Conservation (phyloP, 805 yeast species). For the Kodamaea sagamina region DNA sequence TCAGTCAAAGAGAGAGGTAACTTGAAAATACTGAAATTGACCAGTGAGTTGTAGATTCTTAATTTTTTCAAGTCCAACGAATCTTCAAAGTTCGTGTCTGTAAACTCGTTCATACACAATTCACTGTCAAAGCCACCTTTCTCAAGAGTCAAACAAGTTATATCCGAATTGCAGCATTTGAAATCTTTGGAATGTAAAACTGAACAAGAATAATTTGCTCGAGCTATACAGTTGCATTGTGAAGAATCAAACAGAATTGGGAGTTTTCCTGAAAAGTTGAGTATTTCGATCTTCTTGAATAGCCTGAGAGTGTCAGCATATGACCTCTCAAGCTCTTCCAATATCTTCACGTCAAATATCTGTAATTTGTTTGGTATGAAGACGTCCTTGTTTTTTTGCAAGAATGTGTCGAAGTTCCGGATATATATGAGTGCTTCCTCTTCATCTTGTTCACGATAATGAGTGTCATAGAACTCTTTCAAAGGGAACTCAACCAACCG, state of each 20-base stretch:
- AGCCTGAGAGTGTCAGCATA: neutral
- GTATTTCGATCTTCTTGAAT: constrained; percentile 1
- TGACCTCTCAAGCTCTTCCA: neutral
- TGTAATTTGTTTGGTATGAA: constrained; percentile 7
- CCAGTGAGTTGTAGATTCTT: constrained; percentile 5
- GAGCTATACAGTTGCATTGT: constrained; percentile 3
- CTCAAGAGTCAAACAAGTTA: constrained; percentile 7
- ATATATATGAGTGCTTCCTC: constrained; percentile 2
- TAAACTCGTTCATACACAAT: constrained; percentile 1
- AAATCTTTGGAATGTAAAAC: neutral
- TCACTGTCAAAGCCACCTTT: constrained; percentile 8
- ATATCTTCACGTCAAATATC: constrained; percentile 1
- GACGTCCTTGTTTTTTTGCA: constrained; percentile 2
- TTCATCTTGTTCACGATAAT: constrained; percentile 2
- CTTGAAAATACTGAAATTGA: constrained; percentile 3
- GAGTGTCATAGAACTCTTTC: constrained; percentile 2
- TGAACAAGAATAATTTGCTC: constrained; percentile 5
- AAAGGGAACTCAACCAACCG: constrained; percentile 6
- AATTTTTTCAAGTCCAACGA: neutral
- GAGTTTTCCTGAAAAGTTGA: constrained; percentile 8
- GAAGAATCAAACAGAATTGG: neutral
- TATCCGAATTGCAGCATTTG: neutral
- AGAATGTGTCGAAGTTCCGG: neutral
- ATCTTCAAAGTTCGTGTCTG: neutral
- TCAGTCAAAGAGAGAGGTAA: neutral